These are phyloP conservation scores for Colletotrichum sp. DNA, from an alignment of 2,329 filamentous ascomycete genomes.

Conservation along the genomic window DNA sequence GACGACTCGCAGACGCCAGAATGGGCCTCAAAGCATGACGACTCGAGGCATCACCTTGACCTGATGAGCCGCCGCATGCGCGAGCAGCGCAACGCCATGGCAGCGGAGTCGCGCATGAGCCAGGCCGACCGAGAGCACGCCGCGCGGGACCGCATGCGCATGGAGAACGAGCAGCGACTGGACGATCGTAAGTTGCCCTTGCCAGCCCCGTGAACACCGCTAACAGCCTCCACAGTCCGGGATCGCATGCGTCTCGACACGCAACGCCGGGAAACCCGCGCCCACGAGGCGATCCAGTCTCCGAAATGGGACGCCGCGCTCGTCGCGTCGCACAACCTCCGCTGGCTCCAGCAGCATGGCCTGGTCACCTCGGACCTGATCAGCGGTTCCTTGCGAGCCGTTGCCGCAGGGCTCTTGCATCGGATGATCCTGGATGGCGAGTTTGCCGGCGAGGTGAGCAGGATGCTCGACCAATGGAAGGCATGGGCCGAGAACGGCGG, in stretches of 20 bases:
- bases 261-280: slow-evolving; percentile 50
- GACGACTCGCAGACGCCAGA: slow-evolving; percentile 57
- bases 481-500: slow-evolving; percentile 61
- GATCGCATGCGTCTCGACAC: slow-evolving; percentile 42
- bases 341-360: slow-evolving; percentile 41
- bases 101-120: slow-evolving; percentile 49
- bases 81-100: slow-evolving; percentile 46
- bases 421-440: slow-evolving; percentile 56
- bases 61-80: slow-evolving; percentile 36
- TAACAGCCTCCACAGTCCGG: slow-evolving; percentile 37
- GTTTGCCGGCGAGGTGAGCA: slow-evolving; percentile 44
- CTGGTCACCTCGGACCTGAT: slow-evolving; percentile 18
- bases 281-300: slow-evolving; percentile 57
- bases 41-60: slow-evolving; percentile 41
- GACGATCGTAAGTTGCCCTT: slow-evolving; percentile 46
- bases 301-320: slow-evolving; percentile 56
- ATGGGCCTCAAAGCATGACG: slow-evolving; percentile 53
- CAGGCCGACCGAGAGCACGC: slow-evolving; percentile 47
- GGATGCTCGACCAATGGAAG: slow-evolving; percentile 54
- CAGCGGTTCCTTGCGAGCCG: slow-evolving; percentile 38
- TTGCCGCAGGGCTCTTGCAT: slow-evolving; percentile 52
- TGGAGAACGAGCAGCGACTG: slow-evolving; percentile 48
- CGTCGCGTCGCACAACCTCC: slow-evolving; percentile 48
- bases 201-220: neutral
- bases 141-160: slow-evolving; percentile 41